phyloP scores from a whole-genome alignment of 192 early-diverging fungal species.

The Coemansia sp. region DNA sequence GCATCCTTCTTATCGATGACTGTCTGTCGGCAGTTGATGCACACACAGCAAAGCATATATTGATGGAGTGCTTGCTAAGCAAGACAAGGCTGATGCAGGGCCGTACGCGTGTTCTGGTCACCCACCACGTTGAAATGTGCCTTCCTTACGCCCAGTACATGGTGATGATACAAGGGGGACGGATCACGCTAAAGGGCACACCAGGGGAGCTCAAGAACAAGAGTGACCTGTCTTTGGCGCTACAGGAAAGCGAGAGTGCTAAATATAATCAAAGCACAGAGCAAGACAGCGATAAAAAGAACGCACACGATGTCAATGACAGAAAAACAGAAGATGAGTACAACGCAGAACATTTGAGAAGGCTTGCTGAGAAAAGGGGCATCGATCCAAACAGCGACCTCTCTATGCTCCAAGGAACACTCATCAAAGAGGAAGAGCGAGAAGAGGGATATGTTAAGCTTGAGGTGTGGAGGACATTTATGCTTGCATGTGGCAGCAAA shows the following conservation, averaged over 20 bases:
- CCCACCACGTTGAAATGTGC: slow-evolving; percentile 73
- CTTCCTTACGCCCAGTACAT: slow-evolving; percentile 48
- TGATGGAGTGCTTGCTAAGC: slow-evolving; percentile 71
- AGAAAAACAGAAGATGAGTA: slow-evolving; percentile 27
- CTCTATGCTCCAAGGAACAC: slow-evolving; percentile 47
- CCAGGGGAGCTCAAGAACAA: slow-evolving; percentile 51
- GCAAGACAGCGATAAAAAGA: too few relatives aligned
- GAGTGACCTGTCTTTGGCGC: slow-evolving; percentile 33
- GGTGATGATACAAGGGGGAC: slow-evolving; percentile 64
- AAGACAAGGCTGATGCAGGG: slow-evolving; percentile 60
- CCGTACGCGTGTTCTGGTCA: slow-evolving; percentile 83
- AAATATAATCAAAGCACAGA: too few relatives aligned
- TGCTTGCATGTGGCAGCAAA: slow-evolving; percentile 63
- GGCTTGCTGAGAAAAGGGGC: slow-evolving; percentile 32
- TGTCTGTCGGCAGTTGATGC: slow-evolving; percentile 90
- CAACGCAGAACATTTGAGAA: slow-evolving; percentile 18
- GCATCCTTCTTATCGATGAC: slow-evolving; percentile 75
- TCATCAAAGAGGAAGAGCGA: slow-evolving; percentile 82
- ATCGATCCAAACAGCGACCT: slow-evolving; percentile 27
- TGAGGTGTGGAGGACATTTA: slow-evolving; percentile 75
- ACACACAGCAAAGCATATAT: slow-evolving; percentile 83
- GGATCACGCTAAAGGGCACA: slow-evolving; percentile 54
- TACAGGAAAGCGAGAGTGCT: background rate
- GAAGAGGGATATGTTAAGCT: slow-evolving; percentile 70
- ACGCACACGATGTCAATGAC: slow-evolving; percentile 9